Evolutionary conservation across 1,139 yeast species (phyloP), one percentile per base, ranked within the genome.

Genomic region (Blastobotrys proliferans): DNA sequence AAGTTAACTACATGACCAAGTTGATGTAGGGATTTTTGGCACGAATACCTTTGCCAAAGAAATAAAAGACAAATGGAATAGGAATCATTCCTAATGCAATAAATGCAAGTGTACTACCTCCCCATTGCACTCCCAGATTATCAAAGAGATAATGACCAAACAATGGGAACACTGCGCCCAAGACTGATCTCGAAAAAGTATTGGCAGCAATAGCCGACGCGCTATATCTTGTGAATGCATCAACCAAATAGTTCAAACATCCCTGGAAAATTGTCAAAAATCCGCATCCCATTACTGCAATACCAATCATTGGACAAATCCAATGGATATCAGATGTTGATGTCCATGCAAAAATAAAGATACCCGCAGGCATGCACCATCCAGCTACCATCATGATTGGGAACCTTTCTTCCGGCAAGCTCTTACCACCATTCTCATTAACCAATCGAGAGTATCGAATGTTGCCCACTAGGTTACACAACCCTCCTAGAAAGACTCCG

Each of bases 151-250:
- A 76, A 19, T 76, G 68, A 2, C 83, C 78, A 61, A 85, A 85
- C 31, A 86, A 65, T 1, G 95, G 95, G 65, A 87, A 84, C 1
- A 83, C 77, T 6, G 85, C 83, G 4, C 88, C 87, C 67, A 82
- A 67, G 2, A 76, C 55, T 44, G 84, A 80, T 57, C 95, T 72
- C 44, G 81, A 66, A 49, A 85, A 73, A 26, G 85, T 79, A 59
- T 81, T 84, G 9, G 90, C 88, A 4, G 94, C 94, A 61, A 85
- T 71, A 1, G 88, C 94, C 9, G 88, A 79, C 0, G 95, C 95
- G 9, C 88, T 79, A 50, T 73, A 78, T 20, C 68, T 64, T 24
- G 76, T 68, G 58, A 80, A 83, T 0, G 83, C 76, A 59, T 79
- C 82, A 5, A 79, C 79, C 35, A 82, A 68, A 55, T 83, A 83